These are phyloP conservation scores for Odontarrhena argentea DNA, from an alignment of 345 rosid genomes.

Conservation along the genomic window DNA sequence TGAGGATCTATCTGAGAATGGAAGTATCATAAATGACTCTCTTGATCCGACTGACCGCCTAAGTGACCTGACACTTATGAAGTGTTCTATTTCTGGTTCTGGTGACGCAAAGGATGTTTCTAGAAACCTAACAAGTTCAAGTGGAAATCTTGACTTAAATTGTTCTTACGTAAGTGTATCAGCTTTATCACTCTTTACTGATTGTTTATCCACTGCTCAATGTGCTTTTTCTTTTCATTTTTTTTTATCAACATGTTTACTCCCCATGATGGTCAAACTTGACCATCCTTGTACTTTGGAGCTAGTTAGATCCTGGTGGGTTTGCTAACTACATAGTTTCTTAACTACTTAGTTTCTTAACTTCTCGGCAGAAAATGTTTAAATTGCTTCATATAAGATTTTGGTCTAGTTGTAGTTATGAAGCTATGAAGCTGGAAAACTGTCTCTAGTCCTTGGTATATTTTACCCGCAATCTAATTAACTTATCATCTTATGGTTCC, in stretches of 20 bases:
- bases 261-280: constrained; percentile 22
- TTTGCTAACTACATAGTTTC: constrained; percentile 22
- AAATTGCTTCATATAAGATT: constrained; percentile 5
- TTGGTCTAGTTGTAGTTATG: constrained; percentile 12
- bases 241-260: constrained; percentile 14
- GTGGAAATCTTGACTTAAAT: constrained; percentile 53
- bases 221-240: constrained; percentile 21
- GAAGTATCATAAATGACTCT: constrained; percentile 83
- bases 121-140: constrained; percentile 58
- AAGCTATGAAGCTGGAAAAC: constrained; percentile 24
- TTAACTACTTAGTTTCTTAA: constrained; percentile 17
- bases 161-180: constrained; percentile 65
- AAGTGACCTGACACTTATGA: constrained; percentile 55
- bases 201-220: constrained; percentile 11
- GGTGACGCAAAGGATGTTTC: constrained; percentile 71
- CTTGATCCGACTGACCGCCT: constrained; percentile 67
- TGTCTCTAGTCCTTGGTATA: constrained; percentile 9
- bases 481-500: constrained; percentile 55
- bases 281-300: constrained; percentile 31
- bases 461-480: constrained; percentile 17
- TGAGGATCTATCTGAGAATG: constrained; percentile 85
- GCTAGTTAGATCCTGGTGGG: constrained; percentile 23
- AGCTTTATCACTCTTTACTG: constrained; percentile 23
- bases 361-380: constrained; percentile 9
- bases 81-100: constrained; percentile 70